Conservation (phyloP, 345 rosid genomes). For the Limnanthes douglasii region DNA sequence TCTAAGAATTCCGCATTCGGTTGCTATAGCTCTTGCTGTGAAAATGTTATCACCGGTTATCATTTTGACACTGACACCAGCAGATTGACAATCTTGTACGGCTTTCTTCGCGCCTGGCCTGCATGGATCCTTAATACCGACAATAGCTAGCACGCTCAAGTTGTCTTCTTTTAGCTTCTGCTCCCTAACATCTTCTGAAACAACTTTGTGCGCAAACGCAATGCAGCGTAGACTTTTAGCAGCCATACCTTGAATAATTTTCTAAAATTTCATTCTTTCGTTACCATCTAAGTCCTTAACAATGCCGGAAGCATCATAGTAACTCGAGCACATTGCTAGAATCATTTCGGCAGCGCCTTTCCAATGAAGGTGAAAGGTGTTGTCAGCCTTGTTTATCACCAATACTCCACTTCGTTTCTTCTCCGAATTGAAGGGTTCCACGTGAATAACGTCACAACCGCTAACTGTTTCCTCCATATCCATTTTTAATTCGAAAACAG, state of each 20-base stretch:
- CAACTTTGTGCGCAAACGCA: constrained; percentile 41
- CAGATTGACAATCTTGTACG: constrained; percentile 37
- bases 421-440: constrained; percentile 46
- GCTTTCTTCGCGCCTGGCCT: constrained; percentile 42
- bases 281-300: constrained; percentile 14
- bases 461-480: constrained; percentile 31
- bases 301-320: constrained; percentile 19
- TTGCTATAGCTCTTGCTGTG: constrained; percentile 67
- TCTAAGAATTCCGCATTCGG: constrained; percentile 45
- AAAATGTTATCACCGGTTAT: constrained; percentile 57
- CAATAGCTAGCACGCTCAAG: constrained; percentile 33
- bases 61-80: constrained; percentile 52
- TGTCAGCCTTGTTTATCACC: constrained; percentile 19
- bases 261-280: constrained; percentile 18
- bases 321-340: constrained; percentile 34
- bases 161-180: constrained; percentile 23
- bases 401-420: constrained; percentile 49
- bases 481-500: constrained; percentile 25
- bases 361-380: constrained; percentile 37
- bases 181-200: constrained; percentile 11
- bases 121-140: constrained; percentile 61
- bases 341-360: constrained; percentile 67
- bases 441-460: constrained; percentile 15
- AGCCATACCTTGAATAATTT: constrained; percentile 35
- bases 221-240: constrained; percentile 51